Conservation (phyloP, 2,329 filamentous ascomycete genomes). For the Aspergillus pseudotamarii region DNA sequence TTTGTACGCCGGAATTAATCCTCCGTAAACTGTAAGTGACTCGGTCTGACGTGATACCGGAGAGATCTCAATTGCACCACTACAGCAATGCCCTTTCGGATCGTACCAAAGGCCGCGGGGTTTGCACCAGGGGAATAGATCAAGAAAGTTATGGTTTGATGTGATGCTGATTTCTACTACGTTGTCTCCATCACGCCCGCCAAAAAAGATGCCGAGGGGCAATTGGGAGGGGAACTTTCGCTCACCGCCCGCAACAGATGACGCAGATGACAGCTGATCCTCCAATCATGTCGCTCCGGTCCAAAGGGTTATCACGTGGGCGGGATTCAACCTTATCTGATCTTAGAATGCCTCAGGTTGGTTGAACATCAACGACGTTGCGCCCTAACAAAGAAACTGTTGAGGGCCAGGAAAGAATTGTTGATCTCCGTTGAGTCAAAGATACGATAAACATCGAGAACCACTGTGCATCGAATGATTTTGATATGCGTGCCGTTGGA, state of each 20-base stretch:
- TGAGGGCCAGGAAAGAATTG: too few species aligned
- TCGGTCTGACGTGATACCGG: neutral
- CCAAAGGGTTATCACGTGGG: neutral
- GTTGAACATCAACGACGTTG: too few species aligned
- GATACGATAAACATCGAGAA: too few species aligned
- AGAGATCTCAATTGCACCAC: neutral
- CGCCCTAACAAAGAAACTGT: too few species aligned
- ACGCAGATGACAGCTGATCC: neutral
- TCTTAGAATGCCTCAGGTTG: neutral
- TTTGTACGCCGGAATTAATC: neutral
- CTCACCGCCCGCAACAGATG: slow-evolving; percentile 1
- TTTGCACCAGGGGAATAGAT: neutral
- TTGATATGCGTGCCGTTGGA: too few species aligned
- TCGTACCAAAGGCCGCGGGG: neutral
- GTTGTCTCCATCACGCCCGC: neutral
- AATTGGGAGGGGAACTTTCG: neutral
- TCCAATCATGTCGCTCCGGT: neutral
- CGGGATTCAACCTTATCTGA: neutral
- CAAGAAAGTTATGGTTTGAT: neutral
- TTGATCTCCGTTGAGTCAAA: too few species aligned
- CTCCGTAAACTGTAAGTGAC: neutral
- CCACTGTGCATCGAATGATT: too few species aligned
- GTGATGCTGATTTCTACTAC: neutral
- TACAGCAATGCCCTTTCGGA: neutral
- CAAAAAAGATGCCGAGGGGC: slow-evolving; percentile 4